These are phyloP conservation scores for Tritrichomonas musculus DNA, from an alignment of 208 protist species.

Conservation along the genomic window DNA sequence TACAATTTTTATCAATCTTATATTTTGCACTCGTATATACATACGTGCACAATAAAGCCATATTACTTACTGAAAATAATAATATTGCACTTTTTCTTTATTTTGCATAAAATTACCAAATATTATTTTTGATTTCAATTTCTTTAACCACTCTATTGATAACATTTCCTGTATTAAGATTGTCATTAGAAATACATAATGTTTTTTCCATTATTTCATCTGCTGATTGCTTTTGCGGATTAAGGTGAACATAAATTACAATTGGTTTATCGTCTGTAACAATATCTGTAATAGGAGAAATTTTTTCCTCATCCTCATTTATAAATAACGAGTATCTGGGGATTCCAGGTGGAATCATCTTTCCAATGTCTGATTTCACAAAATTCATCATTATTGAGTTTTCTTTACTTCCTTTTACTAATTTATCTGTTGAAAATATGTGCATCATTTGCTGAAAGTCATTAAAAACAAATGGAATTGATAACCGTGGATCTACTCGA, in stretches of 20 bases:
- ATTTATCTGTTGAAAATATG: neutral
- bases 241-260: neutral
- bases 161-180: neutral
- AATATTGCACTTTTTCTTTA: too few relatives aligned
- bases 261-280: neutral
- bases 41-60: too few relatives aligned
- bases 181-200: conserved; percentile 18
- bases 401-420: neutral
- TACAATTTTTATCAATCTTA: too few relatives aligned
- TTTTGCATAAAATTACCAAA: neutral
- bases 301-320: neutral
- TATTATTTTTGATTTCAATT: neutral
- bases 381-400: neutral
- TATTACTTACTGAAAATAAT: too few relatives aligned
- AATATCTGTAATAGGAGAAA: neutral
- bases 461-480: neutral
- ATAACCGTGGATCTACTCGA: neutral
- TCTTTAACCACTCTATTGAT: neutral
- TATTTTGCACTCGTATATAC: too few relatives aligned
- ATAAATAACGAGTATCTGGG: neutral
- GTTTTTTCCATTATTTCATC: neutral
- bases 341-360: neutral
- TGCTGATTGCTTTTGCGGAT: neutral
- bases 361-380: neutral
- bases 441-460: neutral